A percentile compares a stretch with the other conserved stretches of the same genome.
Evolutionary conservation across 2,329 filamentous ascomycete genomes (phyloP).

Genomic region (Fusarium keratoplasticum): DNA sequence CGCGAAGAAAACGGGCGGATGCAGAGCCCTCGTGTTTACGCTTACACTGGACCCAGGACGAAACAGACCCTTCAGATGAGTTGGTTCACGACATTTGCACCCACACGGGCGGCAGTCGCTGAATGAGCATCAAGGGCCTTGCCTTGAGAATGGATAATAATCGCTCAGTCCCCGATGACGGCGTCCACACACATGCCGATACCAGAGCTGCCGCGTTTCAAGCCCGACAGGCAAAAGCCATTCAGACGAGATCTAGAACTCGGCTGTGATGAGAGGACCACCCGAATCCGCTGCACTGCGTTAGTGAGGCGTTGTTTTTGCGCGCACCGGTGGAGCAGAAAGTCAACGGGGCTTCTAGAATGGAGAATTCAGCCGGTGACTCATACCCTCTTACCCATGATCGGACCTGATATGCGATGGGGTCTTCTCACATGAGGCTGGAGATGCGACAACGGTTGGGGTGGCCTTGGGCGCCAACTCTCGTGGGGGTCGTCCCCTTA

Average conservation of each 20-base stretch:
- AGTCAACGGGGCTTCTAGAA: conserved; percentile 18
- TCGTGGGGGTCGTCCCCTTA: conserved; percentile 19
- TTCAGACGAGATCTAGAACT: conserved; percentile 36
- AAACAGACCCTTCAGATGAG: conserved; percentile 3
- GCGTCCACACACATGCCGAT: conserved; percentile 26
- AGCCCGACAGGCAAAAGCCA: conserved; percentile 6
- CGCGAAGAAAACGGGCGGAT: conserved; percentile 25
- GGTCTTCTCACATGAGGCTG: neutral
- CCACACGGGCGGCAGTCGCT: neutral
- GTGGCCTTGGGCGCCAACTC: conserved; percentile 17
- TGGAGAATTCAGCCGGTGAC: conserved; percentile 19
- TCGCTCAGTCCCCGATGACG: conserved; percentile 29
- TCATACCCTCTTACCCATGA: conserved; percentile 24
- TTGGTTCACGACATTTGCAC: conserved; percentile 12
- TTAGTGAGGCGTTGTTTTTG: conserved; percentile 22
- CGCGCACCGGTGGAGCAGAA: conserved; percentile 28
- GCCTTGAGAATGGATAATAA: conserved; percentile 15
- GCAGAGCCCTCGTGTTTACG: neutral
- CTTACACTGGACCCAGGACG: neutral
- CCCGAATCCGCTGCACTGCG: conserved; percentile 32
- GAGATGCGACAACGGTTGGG: conserved; percentile 1
- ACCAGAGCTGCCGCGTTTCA: conserved; percentile 17
- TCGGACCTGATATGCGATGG: conserved; percentile 9
- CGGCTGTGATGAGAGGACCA: conserved; percentile 31
- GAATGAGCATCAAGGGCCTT: neutral